These are phyloP conservation scores for Nannochloris sp. DNA, from an alignment of 139 green algal genomes.

Conservation along the genomic window DNA sequence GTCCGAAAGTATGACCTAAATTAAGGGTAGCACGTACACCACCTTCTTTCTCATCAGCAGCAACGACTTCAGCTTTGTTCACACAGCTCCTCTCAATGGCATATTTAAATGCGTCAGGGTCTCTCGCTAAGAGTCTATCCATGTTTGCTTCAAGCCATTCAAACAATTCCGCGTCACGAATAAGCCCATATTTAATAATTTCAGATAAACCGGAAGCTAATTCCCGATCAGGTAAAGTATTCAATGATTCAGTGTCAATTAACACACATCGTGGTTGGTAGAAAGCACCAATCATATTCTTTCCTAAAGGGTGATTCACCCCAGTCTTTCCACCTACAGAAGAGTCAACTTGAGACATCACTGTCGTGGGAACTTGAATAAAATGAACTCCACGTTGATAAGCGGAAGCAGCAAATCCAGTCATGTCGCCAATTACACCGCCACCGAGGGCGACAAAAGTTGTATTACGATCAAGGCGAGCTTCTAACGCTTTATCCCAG, in stretches of 20 bases:
- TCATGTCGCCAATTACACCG: conserved; percentile 98
- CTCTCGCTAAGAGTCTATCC: conserved; percentile 71
- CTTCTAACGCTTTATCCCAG: conserved; percentile 79
- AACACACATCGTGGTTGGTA: conserved; percentile 83
- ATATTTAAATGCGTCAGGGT: conserved; percentile 75
- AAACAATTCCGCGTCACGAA: conserved; percentile 88
- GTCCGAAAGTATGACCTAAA: conserved; percentile 98
- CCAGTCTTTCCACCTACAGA: conserved; percentile 97
- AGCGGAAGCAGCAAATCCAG: conserved; percentile 87
- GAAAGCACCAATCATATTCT: conserved; percentile 99
- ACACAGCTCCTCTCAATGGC: conserved; percentile 91
- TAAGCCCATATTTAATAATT: conserved; percentile 98
- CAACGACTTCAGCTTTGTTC: conserved; percentile 95
- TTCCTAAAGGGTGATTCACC: conserved; percentile 97
- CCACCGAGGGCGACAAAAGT: conserved; percentile 95
- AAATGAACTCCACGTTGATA: conserved; percentile 98
- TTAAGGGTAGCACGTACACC: conserved; percentile 96
- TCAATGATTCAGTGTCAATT: conserved; percentile 83
- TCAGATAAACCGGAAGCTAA: conserved; percentile 88
- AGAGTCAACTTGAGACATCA: conserved; percentile 97
- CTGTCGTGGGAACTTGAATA: conserved; percentile 94
- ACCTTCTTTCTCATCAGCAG: conserved; percentile 87
- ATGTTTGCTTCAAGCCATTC: conserved; percentile 93
- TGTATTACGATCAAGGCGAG: conserved; percentile 73
- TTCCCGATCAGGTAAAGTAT: conserved; percentile 87